Evolutionary conservation across 176 grass and related monocot genomes (phyloP).

Genomic region (Eragrostis curvula): DNA sequence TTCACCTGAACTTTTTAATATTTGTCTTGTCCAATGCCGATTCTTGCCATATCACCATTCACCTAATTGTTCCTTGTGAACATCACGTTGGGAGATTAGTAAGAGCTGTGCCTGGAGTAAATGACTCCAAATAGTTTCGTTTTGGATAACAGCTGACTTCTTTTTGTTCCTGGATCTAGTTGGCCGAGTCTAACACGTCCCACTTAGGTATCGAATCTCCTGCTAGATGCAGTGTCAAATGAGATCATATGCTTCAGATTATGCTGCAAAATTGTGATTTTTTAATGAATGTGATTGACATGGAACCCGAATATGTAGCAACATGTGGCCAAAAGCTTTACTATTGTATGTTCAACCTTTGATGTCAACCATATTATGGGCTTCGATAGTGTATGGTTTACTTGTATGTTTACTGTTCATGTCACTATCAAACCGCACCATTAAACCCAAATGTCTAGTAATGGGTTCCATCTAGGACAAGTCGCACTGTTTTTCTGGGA

Average conservation of each 20-base stretch:
- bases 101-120: background rate
- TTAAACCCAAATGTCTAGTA: background rate
- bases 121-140: background rate
- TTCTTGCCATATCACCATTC: background rate
- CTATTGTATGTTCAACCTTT: too few species aligned
- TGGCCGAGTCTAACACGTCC: background rate
- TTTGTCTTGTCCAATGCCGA: background rate
- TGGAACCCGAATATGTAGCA: background rate
- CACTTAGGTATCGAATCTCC: background rate
- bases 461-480: background rate
- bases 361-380: too few species aligned
- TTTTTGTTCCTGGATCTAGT: slow-evolving; percentile 26
- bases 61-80: background rate
- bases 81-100: background rate
- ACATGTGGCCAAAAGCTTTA: background rate
- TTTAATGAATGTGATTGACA: background rate
- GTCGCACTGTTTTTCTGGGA: background rate
- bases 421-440: background rate
- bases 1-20: background rate
- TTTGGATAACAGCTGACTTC: background rate
- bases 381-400: background rate
- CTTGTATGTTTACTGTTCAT: background rate
- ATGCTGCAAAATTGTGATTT: background rate
- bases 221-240: background rate
- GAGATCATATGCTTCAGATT: background rate